Evolutionary conservation across 805 yeast species (phyloP).

Genomic region (Cyberlindnera subsufficiens): DNA sequence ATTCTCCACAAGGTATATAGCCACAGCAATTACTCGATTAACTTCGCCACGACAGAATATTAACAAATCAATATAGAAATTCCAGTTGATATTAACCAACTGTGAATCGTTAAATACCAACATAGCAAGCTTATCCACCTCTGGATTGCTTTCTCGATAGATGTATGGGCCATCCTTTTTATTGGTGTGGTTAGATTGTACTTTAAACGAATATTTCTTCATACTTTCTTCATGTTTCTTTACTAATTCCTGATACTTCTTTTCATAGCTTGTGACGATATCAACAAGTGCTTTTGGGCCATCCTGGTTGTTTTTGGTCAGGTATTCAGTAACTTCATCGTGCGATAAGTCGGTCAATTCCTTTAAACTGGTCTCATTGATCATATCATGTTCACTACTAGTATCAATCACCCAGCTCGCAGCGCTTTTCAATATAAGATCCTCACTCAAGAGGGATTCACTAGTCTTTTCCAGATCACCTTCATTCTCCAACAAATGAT

Average conservation of each 20-base stretch:
- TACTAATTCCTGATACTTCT: conserved; percentile 10
- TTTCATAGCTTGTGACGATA: not conserved
- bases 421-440: not conserved
- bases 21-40: conserved; percentile 30
- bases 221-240: not conserved
- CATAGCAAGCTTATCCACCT: conserved; percentile 29
- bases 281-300: not conserved
- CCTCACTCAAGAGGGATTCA: conserved; percentile 1
- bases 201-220: not conserved
- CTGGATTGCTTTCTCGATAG: conserved; percentile 20
- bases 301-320: not conserved
- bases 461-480: conserved; percentile 1
- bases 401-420: not conserved
- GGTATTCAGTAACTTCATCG: not conserved
- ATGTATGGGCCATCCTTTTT: not conserved
- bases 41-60: conserved; percentile 41
- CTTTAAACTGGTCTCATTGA: not conserved
- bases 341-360: not conserved
- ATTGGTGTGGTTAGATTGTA: not conserved
- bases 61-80: conserved; percentile 34
- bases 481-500: not conserved
- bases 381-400: not conserved
- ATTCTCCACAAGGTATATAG: conserved; percentile 28
- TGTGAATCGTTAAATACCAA: conserved; percentile 28
- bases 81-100: conserved; percentile 31